phyloP scores from a whole-genome alignment of 768 basidiomycete species.

The Ephemerocybe angulata region DNA sequence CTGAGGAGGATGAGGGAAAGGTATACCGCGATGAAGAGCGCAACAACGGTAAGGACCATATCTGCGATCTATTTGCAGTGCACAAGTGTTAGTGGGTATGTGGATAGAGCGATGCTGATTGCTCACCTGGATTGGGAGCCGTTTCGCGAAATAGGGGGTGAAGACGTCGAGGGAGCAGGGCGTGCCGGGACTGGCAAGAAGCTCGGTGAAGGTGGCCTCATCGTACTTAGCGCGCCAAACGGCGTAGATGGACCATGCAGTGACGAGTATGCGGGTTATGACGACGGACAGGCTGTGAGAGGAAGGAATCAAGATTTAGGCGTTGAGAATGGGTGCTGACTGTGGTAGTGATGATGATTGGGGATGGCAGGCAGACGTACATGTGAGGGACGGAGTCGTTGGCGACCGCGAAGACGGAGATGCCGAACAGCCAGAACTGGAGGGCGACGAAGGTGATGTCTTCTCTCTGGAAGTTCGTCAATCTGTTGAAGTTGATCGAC shows the following conservation, averaged over 20 bases:
- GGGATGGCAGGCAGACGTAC: conserved; percentile 26
- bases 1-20: conserved; percentile 46
- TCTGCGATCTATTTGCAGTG: conserved; percentile 56
- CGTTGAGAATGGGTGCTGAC: neutral
- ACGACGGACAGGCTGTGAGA: conserved; percentile 49
- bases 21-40: conserved; percentile 37
- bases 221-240: conserved; percentile 43
- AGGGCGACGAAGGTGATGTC: conserved; percentile 44
- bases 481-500: conserved; percentile 31
- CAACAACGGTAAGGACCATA: conserved; percentile 41
- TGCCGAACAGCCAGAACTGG: conserved; percentile 53
- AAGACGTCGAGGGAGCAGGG: conserved; percentile 51
- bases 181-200: conserved; percentile 37
- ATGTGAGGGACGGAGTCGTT: conserved; percentile 53
- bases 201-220: conserved; percentile 28
- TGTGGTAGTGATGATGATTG: neutral
- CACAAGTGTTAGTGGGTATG: neutral
- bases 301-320: no score
- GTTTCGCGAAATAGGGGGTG: conserved; percentile 37
- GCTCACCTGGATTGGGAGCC: conserved; percentile 41
- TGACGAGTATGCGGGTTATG: conserved; percentile 41
- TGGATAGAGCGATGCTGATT: neutral
- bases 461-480: conserved; percentile 42
- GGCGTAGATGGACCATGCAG: conserved; percentile 50
- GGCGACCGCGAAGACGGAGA: conserved; percentile 47